These are phyloP conservation scores for Arabidopsis suecica DNA, from an alignment of 345 rosid genomes.

Conservation along the genomic window DNA sequence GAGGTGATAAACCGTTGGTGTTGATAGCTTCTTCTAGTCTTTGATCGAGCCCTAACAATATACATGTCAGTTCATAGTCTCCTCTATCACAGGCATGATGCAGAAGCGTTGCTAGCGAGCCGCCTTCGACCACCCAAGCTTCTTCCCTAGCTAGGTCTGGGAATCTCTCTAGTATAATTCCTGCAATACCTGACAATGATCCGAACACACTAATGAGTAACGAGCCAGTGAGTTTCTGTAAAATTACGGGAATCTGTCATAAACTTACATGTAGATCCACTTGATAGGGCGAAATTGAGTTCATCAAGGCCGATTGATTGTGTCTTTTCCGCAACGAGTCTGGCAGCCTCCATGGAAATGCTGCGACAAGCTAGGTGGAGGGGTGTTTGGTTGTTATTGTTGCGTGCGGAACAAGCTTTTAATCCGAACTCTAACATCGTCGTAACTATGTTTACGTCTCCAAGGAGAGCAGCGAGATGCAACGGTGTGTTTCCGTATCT, in stretches of 20 bases:
- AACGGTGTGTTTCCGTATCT: slow-evolving; percentile 52
- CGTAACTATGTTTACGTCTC: slow-evolving; percentile 43
- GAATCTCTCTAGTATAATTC: slow-evolving; percentile 19
- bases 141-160: slow-evolving; percentile 46
- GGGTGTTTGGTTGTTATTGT: neutral
- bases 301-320: slow-evolving; percentile 11
- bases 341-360: slow-evolving; percentile 21
- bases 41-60: slow-evolving; percentile 49
- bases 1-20: slow-evolving; percentile 56
- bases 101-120: slow-evolving; percentile 42
- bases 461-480: slow-evolving; percentile 54
- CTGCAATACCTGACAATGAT: slow-evolving; percentile 6
- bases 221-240: neutral
- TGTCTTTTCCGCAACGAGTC: slow-evolving; percentile 4
- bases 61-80: slow-evolving; percentile 53
- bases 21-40: slow-evolving; percentile 47
- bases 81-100: slow-evolving; percentile 59
- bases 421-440: slow-evolving; percentile 27
- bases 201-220: neutral
- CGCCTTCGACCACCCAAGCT: slow-evolving; percentile 27
- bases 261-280: slow-evolving; percentile 26
- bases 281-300: slow-evolving; percentile 20
- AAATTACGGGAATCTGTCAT: too few relatives aligned
- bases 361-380: slow-evolving; percentile 17
- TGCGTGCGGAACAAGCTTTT: slow-evolving; percentile 22